Base-by-base conservation (phyloP, 2,329 filamentous ascomycete genomes). In the Phialophora verrucosa region DNA sequence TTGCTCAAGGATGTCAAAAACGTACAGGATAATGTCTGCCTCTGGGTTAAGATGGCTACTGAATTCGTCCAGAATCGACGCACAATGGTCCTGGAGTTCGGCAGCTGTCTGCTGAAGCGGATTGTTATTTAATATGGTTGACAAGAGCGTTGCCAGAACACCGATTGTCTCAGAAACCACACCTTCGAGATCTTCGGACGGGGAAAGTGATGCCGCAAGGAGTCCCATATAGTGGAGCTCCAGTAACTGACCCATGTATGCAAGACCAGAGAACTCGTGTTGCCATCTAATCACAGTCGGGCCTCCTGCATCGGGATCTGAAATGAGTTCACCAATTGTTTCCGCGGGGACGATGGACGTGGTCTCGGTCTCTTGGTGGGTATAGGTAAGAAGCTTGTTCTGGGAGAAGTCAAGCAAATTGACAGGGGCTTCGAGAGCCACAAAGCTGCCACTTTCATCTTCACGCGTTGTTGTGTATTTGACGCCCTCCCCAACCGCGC, bases 1-100 rank as follows among this genome's bases (percentile, higher is more conserved):
- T 71, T 87, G 82, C 72, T 98, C 95, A 72, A 98, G 89, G 1
- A 94, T 91, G 68, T 96, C 90, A 71, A 93, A 91, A 31, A 98
- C 82, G 50, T 97, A 86, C 11, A 87, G 88, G 60, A 96, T 85
- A 60, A 98, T 89, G 75, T 97, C 94, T 27, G 75, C 76, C 64
- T 81, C 76, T 47, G 76, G 73, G 59, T 80, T 79, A 5, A 86
- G 73, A 10, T 82, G 79, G 70, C 82, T 80, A 66, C 83, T 84
- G 14, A 83, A 76, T 70, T 83, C 78, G 63, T 82, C 82, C 31
- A 87, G 73, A 47, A 86, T 77, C 32, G 76, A 76, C 61, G 79
- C 80, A 23, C 79, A 44, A 78, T 75, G 38, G 78, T 75, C n/a
- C 73, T 70, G 42, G 70, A 73, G 7, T 64, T 74, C 64, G 70